A percentile compares a stretch with the other conserved stretches of the same genome.
phyloP scores from a whole-genome alignment of 306 rosid species.

The Cicer arietinum region DNA sequence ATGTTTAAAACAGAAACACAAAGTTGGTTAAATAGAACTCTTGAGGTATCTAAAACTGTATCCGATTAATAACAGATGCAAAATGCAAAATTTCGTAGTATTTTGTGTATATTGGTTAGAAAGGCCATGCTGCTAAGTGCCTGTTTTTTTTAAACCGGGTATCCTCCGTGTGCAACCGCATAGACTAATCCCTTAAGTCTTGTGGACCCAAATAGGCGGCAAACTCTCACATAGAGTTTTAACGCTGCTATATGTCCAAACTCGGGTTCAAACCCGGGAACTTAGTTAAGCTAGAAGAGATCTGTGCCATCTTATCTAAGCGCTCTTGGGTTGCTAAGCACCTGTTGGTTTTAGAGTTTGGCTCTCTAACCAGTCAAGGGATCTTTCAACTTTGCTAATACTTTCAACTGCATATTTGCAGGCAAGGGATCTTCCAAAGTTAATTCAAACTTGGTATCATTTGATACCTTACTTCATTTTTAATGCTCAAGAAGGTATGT shows the following conservation, averaged over 20 bases:
- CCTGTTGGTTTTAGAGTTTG: slow-evolving; percentile 17
- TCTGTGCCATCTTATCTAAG: no score
- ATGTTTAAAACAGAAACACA: slow-evolving; percentile 17
- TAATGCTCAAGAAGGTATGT: slow-evolving; percentile 90
- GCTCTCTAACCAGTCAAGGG: slow-evolving; percentile 67
- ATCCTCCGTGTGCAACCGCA: no score
- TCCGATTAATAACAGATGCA: neutral
- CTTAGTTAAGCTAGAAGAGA: no score
- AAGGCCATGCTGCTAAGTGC: slow-evolving; percentile 14
- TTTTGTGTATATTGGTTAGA: neutral
- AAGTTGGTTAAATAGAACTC: slow-evolving; percentile 13
- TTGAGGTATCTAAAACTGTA: neutral
- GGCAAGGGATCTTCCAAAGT: slow-evolving; percentile 91
- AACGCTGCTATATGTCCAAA: no score
- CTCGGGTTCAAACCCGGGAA: no score
- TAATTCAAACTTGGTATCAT: slow-evolving; percentile 83
- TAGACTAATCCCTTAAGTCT: no score
- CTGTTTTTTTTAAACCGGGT: neutral
- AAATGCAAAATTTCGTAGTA: neutral
- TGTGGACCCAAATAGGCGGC: no score
- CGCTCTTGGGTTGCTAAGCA: no score
- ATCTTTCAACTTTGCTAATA: slow-evolving; percentile 62
- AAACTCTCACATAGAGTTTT: no score
- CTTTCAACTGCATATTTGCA: slow-evolving; percentile 50
- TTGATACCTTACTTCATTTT: slow-evolving; percentile 91